These are phyloP conservation scores for Aureobasidium zeae DNA, from an alignment of 2,329 filamentous ascomycete genomes.

Conservation along the genomic window DNA sequence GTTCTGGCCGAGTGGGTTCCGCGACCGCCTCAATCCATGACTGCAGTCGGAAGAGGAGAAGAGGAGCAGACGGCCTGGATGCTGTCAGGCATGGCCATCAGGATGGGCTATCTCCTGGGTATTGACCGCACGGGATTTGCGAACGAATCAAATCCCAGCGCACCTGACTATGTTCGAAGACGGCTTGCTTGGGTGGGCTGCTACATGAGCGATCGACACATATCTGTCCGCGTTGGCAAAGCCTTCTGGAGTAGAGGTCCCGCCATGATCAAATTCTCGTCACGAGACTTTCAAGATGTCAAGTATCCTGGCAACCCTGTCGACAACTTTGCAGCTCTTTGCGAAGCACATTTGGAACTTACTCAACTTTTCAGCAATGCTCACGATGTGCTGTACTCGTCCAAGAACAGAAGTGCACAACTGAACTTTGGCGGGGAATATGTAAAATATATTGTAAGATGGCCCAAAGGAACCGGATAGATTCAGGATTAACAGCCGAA, in stretches of 20 bases:
- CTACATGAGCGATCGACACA: conserved; percentile 28
- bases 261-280: conserved; percentile 26
- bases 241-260: conserved; percentile 29
- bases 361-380: conserved; percentile 29
- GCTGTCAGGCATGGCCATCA: conserved; percentile 28
- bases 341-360: conserved; percentile 27
- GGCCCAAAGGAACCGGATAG: not conserved
- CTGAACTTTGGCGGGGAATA: conserved; percentile 29
- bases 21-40: conserved; percentile 22
- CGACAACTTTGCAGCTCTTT: conserved; percentile 28
- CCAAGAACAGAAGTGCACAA: conserved; percentile 26
- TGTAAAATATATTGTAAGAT: conserved; percentile 26
- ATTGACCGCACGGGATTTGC: conserved; percentile 28
- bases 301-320: conserved; percentile 21
- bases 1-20: conserved; percentile 29
- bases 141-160: conserved; percentile 23
- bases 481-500: not conserved
- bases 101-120: conserved; percentile 28
- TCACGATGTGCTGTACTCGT: conserved; percentile 28
- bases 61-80: conserved; percentile 30
- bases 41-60: conserved; percentile 26
- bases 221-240: conserved; percentile 28
- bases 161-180: conserved; percentile 26
- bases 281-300: conserved; percentile 27
- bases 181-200: conserved; percentile 28